Base-by-base conservation (phyloP, 129 eudicot species). In the Helichrysum umbraculigerum region DNA sequence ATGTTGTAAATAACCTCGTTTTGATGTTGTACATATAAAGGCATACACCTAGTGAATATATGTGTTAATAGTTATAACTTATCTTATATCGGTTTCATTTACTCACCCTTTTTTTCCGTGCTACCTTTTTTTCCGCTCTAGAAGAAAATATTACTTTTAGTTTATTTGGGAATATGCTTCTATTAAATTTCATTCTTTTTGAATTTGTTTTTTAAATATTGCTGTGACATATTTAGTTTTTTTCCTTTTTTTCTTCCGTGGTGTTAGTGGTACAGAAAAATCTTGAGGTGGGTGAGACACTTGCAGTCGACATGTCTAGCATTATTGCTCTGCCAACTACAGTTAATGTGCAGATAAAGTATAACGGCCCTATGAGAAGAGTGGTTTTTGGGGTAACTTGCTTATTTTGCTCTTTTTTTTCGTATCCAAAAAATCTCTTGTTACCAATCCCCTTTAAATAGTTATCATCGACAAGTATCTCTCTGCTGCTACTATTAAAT, bases 281-380 rank as follows among this genome's bases (percentile, higher is more conserved):
- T 88, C 98, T 94, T 5, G 96, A 94, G 83, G 97, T 94, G 60
- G 97, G 98, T 9, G 98, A 94, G 83, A 93, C 88, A 25, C 96
- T 94, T 63, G 71, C 89, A 41, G 97, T 91, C 67, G 98, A 94
- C 74, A 83, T 89, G 81, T 83, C 98, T 37, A 88, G 97, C 84
- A 80, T 94, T 61, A 82, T 94, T 57, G 96, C 98, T 15, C 37
- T 94, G 72, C 85, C 98, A 50, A 72, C 91, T 74, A 84, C 96
- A 8, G 82, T 94, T 34, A 87, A 84, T 76, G 89, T 81, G 54
- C 97, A 91, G 75, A 76, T 94, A 64, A 94, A 89, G 74, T 91
- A 87, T 76, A 94, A 94, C 56, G 96, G 88, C 70, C 98, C 98
- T 14, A 85, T 89, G 89, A 88, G 97, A 78, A 88, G 97, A 80